Base-by-base conservation (phyloP, 371 early-diverging fungal species). In the Mucor velutinosus region DNA sequence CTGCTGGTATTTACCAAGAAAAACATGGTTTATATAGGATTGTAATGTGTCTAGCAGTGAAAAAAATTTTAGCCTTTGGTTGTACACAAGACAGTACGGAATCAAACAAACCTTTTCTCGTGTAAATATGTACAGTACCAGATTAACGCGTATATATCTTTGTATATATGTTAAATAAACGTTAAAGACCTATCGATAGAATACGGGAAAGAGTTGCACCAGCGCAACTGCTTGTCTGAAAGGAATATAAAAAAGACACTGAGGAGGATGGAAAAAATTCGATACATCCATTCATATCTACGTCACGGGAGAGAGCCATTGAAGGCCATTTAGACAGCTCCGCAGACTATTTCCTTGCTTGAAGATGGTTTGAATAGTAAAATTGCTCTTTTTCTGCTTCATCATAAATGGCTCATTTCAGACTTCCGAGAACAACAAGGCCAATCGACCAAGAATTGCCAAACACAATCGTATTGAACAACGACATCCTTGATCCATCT, bases 381-480 rank as follows among this genome's bases (percentile, higher is more conserved):
- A 49, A 15, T 19, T 58, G 30, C 37, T 29, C 37, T 61, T 62
- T 57, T 43, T 57, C n/a, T 17, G 27, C 14, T 68, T 55, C 12
- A 14, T 61, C 29, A 57, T 17, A n/a, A 41, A 72, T 72, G 72
- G 60, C 72, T 43, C 72, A 72, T 57, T 72, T 72, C 60, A 53
- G 65, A 23, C 64, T 67, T 41, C 72, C 72, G 37, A 25, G 72
- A 64, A 67, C 67, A 3, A 35, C 58, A 33, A 51, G 58, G 25
- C 49, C 70, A 14, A 62, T 71, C 10, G 63, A 66, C 43, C 62
- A 66, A 66, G 71, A 71, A 53, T 32, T 70, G n/a, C 56, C 61
- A 33, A 62, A 70, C 58, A 60, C 71, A 32, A 55, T 66, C 14
- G 49, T 68, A 37, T 21, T 62, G 25, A 56, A 47, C 25, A 58